Conservation (phyloP, 2,329 filamentous ascomycete genomes). For the Leptographium galeiforme region DNA sequence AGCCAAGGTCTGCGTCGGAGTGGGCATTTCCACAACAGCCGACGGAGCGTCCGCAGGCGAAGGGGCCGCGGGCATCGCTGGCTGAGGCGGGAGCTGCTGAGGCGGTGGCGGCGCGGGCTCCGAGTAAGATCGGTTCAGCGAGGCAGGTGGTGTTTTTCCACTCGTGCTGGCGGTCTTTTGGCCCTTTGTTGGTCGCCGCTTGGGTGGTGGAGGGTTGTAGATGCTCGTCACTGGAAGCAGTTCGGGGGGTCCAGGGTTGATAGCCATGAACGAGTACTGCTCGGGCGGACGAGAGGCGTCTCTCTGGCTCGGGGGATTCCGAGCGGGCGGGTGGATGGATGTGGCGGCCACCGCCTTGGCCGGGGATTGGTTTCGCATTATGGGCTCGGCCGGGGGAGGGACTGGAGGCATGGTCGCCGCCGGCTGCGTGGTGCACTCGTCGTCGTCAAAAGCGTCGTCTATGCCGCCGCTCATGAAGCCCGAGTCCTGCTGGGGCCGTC, state of each 20-base stretch:
- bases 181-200: slow-evolving; percentile 2
- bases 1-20: neutral
- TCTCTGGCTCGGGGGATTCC: slow-evolving; percentile 15
- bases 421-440: slow-evolving; percentile 20
- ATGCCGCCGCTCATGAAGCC: slow-evolving; percentile 74
- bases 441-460: slow-evolving; percentile 55
- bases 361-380: neutral
- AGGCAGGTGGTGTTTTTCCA: neutral
- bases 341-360: neutral
- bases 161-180: slow-evolving; percentile 1
- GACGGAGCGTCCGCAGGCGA: neutral
- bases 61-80: neutral
- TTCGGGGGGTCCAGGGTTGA: slow-evolving; percentile 29
- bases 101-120: slow-evolving; percentile 3
- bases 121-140: slow-evolving; percentile 10
- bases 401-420: slow-evolving; percentile 3
- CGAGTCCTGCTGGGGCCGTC: slow-evolving; percentile 52
- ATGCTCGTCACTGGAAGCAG: slow-evolving; percentile 28
- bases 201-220: slow-evolving; percentile 21
- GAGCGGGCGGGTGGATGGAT: neutral
- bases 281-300: slow-evolving; percentile 12
- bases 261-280: slow-evolving; percentile 24
- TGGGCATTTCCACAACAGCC: neutral
- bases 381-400: neutral
- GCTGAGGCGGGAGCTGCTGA: neutral